phyloP scores from a whole-genome alignment of 2,329 filamentous ascomycete species.

The Calonectria henricotiae region DNA sequence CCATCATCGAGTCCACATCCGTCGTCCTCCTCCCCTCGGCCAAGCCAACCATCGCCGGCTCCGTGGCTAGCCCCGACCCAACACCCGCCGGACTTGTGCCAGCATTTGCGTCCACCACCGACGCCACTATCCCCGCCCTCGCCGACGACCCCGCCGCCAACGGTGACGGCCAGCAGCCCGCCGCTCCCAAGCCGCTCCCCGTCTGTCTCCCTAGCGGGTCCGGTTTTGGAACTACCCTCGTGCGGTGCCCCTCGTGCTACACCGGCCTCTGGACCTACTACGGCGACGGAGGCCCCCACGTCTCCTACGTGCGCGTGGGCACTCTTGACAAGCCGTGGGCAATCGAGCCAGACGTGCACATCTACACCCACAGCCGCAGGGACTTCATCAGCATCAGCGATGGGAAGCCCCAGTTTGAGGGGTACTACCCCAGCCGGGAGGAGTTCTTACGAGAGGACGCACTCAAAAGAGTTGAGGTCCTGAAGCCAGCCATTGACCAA shows the following conservation, averaged over 20 bases:
- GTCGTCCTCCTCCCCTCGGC: slow-evolving; percentile 55
- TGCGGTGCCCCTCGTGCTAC: slow-evolving; percentile 62
- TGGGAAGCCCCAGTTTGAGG: slow-evolving; percentile 58
- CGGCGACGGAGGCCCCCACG: slow-evolving; percentile 51
- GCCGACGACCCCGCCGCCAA: background rate
- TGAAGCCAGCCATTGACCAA: slow-evolving; percentile 46
- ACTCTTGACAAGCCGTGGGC: slow-evolving; percentile 62
- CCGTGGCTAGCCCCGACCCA: slow-evolving; percentile 32
- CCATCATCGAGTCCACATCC: slow-evolving; percentile 60
- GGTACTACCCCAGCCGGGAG: slow-evolving; percentile 55
- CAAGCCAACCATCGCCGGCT: slow-evolving; percentile 46
- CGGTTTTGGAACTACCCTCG: slow-evolving; percentile 60
- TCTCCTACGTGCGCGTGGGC: slow-evolving; percentile 62
- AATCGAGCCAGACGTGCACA: slow-evolving; percentile 64
- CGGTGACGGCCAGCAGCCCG: background rate
- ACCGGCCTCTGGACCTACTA: slow-evolving; percentile 63
- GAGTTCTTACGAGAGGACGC: slow-evolving; percentile 57
- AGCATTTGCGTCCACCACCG: slow-evolving; percentile 47
- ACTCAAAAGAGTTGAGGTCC: slow-evolving; percentile 51
- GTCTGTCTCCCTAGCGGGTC: slow-evolving; percentile 60
- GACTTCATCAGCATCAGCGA: slow-evolving; percentile 59
- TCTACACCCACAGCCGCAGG: slow-evolving; percentile 61
- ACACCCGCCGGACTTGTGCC: slow-evolving; percentile 39
- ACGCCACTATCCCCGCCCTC: slow-evolving; percentile 37
- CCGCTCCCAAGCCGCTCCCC: slow-evolving; percentile 40